Base-by-base conservation (phyloP, 1,284 basidiomycete genomes). In the Wolfiporia cocos region DNA sequence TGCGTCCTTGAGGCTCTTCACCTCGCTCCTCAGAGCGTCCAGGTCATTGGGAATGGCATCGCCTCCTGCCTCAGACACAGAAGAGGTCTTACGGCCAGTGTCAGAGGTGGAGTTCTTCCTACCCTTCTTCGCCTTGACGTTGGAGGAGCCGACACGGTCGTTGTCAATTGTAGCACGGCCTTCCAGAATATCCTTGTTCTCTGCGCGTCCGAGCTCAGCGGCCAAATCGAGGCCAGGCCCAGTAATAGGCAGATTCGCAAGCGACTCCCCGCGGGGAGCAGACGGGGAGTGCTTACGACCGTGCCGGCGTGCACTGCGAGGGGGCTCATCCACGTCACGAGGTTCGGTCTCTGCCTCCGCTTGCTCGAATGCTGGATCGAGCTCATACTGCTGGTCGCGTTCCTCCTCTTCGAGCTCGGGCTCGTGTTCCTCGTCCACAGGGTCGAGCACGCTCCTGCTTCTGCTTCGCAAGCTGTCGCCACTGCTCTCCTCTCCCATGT, bases 1-100 rank as follows among this genome's bases (percentile, higher is more conserved):
- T 35, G 91, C 90, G 61, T 97, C 94, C 60, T 87, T 89, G 59
- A 96, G 77, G 31, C 79, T 82, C 65, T 93, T 93, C 56, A 95
- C 81, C 64, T 96, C 93, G 17, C 66, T 74, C 34, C 81, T 73
- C 34, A 92, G 68, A 7, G 79, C 76, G 34, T 86, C 81, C 49
- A 87, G 58, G 52, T 89, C 85, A 45, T 64, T 71, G 39, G 62
- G 50, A 29, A 72, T 63, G 15, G 57, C 56, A 40, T 78, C 75
- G 32, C 70, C 55, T 18, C 71, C 70, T 19, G 44, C 67, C 58
- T 63, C 61, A 5, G 57, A 54, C 28, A 46, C 44, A 3, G 53
- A 50, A 5, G 69, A 68, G 39, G 63, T 50, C 51, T 68, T 72
- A 37, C 63, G 59, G 24, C 45, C 42, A n/a, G 57, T 51, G 28